These are phyloP conservation scores for Fusarium hainanense DNA, from an alignment of 2,329 filamentous ascomycete species.

Conservation along the genomic window DNA sequence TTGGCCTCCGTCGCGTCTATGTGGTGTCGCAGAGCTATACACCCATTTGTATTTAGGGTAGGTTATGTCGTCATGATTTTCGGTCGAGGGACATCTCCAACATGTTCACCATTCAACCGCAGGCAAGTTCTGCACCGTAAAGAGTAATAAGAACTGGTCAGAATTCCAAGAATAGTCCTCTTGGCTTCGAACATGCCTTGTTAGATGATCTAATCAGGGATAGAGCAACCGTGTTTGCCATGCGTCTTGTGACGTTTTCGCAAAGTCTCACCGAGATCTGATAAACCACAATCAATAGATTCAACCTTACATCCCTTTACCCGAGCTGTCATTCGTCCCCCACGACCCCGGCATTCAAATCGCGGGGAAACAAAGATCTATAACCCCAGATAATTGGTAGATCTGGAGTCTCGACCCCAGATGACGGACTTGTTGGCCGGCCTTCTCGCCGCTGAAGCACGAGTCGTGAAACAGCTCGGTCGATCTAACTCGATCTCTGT, in stretches of 20 bases:
- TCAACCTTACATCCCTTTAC: background rate
- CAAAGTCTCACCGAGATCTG: background rate
- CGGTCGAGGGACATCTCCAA: no score
- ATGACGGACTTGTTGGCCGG: background rate
- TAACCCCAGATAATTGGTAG: background rate
- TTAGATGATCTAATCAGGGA: background rate
- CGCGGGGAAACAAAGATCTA: background rate
- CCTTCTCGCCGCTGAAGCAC: background rate
- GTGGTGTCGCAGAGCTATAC: background rate
- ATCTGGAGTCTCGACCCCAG: background rate
- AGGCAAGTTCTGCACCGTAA: background rate
- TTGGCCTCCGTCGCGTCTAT: no score
- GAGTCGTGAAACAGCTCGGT: background rate
- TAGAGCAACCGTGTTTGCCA: background rate
- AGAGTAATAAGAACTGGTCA: background rate
- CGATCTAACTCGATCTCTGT: background rate
- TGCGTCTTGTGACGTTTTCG: background rate
- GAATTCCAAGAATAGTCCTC: background rate
- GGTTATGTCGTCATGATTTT: background rate
- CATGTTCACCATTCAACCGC: accelerated
- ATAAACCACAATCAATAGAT: background rate
- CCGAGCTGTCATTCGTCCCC: background rate
- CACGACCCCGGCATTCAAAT: background rate
- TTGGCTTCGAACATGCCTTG: background rate
- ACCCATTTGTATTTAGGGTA: background rate